phyloP scores from a whole-genome alignment of 768 basidiomycete species.

The Phanerodontia chrysosporium region DNA sequence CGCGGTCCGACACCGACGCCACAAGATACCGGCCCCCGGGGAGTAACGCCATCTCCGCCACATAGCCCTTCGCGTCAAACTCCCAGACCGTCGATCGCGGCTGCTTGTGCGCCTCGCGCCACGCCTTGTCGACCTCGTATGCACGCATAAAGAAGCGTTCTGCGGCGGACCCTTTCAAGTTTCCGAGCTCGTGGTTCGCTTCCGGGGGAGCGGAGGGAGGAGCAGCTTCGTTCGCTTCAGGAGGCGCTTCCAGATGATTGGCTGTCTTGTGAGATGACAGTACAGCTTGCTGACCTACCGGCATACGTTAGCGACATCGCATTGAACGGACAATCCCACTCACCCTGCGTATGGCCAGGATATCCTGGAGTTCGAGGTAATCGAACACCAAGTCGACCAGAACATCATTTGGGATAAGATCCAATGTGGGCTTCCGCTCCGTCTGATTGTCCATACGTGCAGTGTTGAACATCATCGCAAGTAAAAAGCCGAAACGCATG shows the following conservation, averaged over 20 bases:
- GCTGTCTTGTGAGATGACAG: conserved; percentile 61
- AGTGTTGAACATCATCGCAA: background rate
- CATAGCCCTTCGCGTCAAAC: conserved; percentile 8
- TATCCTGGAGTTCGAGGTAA: conserved; percentile 35
- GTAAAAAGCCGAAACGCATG: background rate
- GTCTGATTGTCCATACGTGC: background rate
- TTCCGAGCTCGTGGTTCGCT: conserved; percentile 34
- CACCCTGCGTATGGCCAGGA: conserved; percentile 34
- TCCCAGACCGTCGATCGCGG: background rate
- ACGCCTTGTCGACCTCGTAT: conserved; percentile 56
- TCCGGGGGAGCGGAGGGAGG: conserved; percentile 61
- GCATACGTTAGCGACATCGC: background rate
- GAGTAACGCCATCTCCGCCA: conserved; percentile 11
- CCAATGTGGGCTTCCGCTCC: conserved; percentile 6
- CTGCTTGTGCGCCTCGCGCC: conserved; percentile 30
- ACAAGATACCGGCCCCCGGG: conserved; percentile 12
- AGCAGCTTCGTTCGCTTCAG: conserved; percentile 50
- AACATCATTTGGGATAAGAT: conserved; percentile 33
- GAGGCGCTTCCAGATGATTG: conserved; percentile 66
- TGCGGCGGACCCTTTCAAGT: conserved; percentile 34
- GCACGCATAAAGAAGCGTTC: conserved; percentile 61
- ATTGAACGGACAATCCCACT: conserved; percentile 10
- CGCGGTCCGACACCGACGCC: conserved; percentile 8
- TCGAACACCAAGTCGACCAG: conserved; percentile 33
- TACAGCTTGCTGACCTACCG: conserved; percentile 53